Base-by-base conservation (phyloP, 2,329 filamentous ascomycete genomes). In the Gaeumannomyces sp. region DNA sequence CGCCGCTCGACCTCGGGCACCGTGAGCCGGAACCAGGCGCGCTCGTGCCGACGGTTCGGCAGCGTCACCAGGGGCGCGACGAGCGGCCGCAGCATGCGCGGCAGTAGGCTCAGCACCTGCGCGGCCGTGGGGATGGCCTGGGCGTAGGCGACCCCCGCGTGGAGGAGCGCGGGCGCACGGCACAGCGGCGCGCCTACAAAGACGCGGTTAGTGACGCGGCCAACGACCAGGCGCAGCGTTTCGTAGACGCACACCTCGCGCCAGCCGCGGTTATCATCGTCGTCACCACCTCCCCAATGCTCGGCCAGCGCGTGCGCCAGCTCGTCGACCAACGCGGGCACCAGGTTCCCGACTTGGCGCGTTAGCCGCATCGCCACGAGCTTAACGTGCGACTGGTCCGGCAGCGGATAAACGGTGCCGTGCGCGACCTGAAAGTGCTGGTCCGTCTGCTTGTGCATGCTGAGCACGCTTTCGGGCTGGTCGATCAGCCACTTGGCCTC, bases 401-500 rank as follows among this genome's bases (percentile, higher is more conserved):
- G 65, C 11, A 69, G 60, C 1, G 71, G 70, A 38, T 73, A 70
- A 59, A 67, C 64, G 61, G 69, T 61, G 28, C 72, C 73, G 65
- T 71, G 69, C 53, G 73, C 67, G 56, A 69, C 65, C 65, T 74
- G 71, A 27, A 75, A 65, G 7, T 64, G n/a, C 7, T 73, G 69
- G 1, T 65, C 62, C 3, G 67, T 66, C 62, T 68, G 61, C 4
- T 64, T 62, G 62, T 72, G 67, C 62, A 72, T 68, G 67, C 67
- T 65, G 28, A 76, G 60, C 5, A 70, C 67, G 2, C 66, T 59
- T 61, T 74, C 72, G 33, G 73, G 73, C 67, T 74, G 72, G 58
- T 74, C 72, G 33, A 69, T 66, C 35, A 74, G 71, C 68, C 72
- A 76, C 64, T 73, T 70, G n/a, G 68, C 67, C 59, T 75, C 69